phyloP scores from a whole-genome alignment of 1,284 basidiomycete species.

The Neolentinus lepideus region DNA sequence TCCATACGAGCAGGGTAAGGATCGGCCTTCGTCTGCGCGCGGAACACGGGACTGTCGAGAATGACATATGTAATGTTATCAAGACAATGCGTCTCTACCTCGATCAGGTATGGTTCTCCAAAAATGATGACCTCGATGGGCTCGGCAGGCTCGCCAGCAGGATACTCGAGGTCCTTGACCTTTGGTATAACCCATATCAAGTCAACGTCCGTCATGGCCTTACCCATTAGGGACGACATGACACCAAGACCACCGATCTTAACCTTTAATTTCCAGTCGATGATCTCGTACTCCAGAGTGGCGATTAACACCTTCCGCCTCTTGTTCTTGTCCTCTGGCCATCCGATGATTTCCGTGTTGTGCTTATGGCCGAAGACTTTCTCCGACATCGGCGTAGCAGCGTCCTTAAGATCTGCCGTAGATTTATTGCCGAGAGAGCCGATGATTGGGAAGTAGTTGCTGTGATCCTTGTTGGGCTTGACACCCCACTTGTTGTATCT shows the following conservation, averaged over 20 bases:
- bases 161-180: slow-evolving; percentile 89
- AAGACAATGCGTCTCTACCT: slow-evolving; percentile 85
- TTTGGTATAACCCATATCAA: slow-evolving; percentile 90
- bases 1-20: slow-evolving; percentile 96
- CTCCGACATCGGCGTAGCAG: slow-evolving; percentile 42
- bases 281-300: slow-evolving; percentile 90
- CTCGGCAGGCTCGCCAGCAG: slow-evolving; percentile 82
- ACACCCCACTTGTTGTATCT: slow-evolving; percentile 89
- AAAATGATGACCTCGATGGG: slow-evolving; percentile 95
- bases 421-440: slow-evolving; percentile 62
- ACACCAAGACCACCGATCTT: slow-evolving; percentile 95
- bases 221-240: slow-evolving; percentile 95
- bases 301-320: slow-evolving; percentile 85
- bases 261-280: slow-evolving; percentile 95
- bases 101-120: slow-evolving; percentile 89
- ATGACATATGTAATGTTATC: slow-evolving; percentile 94
- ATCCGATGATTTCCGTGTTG: slow-evolving; percentile 70
- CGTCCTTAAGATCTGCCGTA: slow-evolving; percentile 52
- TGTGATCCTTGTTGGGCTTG: slow-evolving; percentile 56
- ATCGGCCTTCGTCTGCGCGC: slow-evolving; percentile 89
- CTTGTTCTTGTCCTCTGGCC: slow-evolving; percentile 88
- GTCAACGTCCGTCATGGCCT: slow-evolving; percentile 94
- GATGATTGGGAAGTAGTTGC: slow-evolving; percentile 73
- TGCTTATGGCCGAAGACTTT: slow-evolving; percentile 56
- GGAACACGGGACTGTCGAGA: slow-evolving; percentile 90